Evolutionary conservation across 176 grass and related monocot species (phyloP).

Genomic region (Eleusine coracana): DNA sequence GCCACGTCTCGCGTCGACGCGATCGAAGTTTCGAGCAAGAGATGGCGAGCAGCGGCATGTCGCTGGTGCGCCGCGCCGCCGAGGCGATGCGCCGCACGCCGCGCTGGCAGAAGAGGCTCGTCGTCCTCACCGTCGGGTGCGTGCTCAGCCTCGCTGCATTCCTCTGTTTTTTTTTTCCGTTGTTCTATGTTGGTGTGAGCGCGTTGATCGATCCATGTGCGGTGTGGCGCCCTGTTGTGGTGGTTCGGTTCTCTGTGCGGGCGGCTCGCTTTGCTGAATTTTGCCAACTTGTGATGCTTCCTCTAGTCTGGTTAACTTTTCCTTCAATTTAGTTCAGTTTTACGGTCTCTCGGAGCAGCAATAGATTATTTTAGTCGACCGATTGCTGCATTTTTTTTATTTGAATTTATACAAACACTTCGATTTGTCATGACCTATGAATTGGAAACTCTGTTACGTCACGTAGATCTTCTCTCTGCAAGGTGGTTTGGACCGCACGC

Average conservation of each 20-base stretch:
- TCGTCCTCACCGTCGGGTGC: slow-evolving; percentile 56
- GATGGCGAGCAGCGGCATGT: slow-evolving; percentile 30
- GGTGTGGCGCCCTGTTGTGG: neutral
- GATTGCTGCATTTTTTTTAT: neutral
- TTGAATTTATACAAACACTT: neutral
- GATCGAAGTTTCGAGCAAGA: neutral
- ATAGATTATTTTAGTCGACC: neutral
- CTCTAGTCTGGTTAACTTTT: neutral
- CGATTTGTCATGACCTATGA: neutral
- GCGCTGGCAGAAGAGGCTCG: slow-evolving; percentile 54
- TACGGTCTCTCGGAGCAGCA: neutral
- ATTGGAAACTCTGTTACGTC: neutral
- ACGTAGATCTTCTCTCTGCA: neutral
- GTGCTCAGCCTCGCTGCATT: slow-evolving; percentile 5
- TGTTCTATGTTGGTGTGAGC: neutral
- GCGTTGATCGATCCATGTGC: neutral
- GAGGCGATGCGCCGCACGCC: slow-evolving; percentile 39
- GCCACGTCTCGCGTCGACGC: slow-evolving; percentile 5
- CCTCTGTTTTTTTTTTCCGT: neutral
- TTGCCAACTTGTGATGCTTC: neutral
- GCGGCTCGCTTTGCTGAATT: too few species aligned
- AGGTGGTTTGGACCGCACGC: neutral
- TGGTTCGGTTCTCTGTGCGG: neutral
- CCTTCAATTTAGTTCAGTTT: neutral
- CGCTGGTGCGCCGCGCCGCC: slow-evolving; percentile 39